Base-by-base conservation (phyloP, 345 rosid genomes). In the Eucalyptus pumila region DNA sequence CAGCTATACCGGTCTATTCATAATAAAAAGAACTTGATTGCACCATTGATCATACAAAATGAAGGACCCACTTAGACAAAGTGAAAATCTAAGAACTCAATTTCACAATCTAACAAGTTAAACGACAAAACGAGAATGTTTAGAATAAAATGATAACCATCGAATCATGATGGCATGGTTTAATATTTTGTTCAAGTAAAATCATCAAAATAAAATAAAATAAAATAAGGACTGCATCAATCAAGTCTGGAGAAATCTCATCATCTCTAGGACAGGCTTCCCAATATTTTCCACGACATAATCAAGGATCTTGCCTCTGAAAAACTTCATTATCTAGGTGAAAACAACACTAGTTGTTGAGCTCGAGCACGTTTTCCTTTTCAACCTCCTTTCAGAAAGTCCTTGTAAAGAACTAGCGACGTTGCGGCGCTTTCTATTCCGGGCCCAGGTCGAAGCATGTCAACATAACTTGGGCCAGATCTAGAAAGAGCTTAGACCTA, bases 1-100 rank as follows among this genome's bases (percentile, higher is more conserved):
- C 21, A 65, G 19, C 19, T 4, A 65, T 12, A 14, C 10, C 5
- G 0, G 19, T 14, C 32, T 14, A 2, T 65, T n/a, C 5, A n/a
- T 14, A 14, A 14, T n/a, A n/a, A n/a, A n/a, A 65, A 65, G 10
- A 65, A 65, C 10, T 34, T 2, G 44, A 69, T 34, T 17, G 26
- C 24, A 9, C 11, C 24, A 5, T 4, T 7, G 3, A 69, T 34
- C 44, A 69, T 17, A 21, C 24, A 69, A 9, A 69, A 69, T 17
- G 44, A 34, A 10, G 26, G 44, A 69, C 44, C 81, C 81, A 34
- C 23, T 2, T 17, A 23, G 23, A 34, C 21, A 34, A 11, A 69
- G 44, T 34, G 80, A 69, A 69, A 69, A 17, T 69, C 24, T 40
- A 3, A 69, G 13, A 32, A 69, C 80, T 69, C 12, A 14, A 69